Percentiles rank a stretch among this genome's conserved stretches.
These are phyloP conservation scores for Gliomastix tumulicola DNA, from an alignment of 2,329 filamentous ascomycete genomes.

Conservation along the genomic window DNA sequence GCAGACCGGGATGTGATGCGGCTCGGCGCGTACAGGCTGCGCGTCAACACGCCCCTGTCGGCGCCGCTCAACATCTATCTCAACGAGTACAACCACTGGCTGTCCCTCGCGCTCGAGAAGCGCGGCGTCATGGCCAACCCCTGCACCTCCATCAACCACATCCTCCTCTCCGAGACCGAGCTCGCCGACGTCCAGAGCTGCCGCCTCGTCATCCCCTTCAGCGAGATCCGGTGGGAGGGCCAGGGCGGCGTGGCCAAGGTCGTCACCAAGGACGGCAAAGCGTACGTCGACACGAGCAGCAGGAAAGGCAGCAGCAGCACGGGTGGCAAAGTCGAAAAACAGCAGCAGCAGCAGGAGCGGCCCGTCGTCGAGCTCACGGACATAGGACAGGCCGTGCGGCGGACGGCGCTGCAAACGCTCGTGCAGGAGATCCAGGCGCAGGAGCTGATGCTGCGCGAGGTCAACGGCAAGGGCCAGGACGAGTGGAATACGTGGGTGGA, in stretches of 20 bases:
- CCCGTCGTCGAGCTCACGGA: no score
- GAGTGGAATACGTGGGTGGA: constrained; percentile 90
- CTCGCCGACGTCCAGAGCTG: constrained; percentile 65
- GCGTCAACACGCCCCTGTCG: constrained; percentile 74
- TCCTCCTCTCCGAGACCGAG: constrained; percentile 73
- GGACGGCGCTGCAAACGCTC: constrained; percentile 67
- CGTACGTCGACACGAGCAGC: constrained; percentile 49
- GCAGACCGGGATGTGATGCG: constrained; percentile 50
- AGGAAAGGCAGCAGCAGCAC: constrained; percentile 29
- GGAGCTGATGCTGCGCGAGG: constrained; percentile 74
- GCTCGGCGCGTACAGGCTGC: constrained; percentile 79
- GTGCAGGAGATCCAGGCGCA: constrained; percentile 80
- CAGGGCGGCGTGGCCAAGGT: constrained; percentile 58
- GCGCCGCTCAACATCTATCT: constrained; percentile 75
- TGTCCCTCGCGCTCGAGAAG: constrained; percentile 67
- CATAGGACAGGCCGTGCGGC: no score
- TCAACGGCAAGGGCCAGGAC: constrained; percentile 79
- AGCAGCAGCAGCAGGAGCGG: constrained; percentile 57
- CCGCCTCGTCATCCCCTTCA: constrained; percentile 75
- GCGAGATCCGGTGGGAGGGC: constrained; percentile 79
- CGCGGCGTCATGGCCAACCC: constrained; percentile 67
- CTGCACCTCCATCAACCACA: constrained; percentile 69
- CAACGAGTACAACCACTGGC: constrained; percentile 77
- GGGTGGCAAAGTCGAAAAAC: constrained; percentile 25
- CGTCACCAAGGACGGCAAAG: constrained; percentile 52